Conservation (phyloP, 179 eudicot species). For the Patellifolia procumbens region DNA sequence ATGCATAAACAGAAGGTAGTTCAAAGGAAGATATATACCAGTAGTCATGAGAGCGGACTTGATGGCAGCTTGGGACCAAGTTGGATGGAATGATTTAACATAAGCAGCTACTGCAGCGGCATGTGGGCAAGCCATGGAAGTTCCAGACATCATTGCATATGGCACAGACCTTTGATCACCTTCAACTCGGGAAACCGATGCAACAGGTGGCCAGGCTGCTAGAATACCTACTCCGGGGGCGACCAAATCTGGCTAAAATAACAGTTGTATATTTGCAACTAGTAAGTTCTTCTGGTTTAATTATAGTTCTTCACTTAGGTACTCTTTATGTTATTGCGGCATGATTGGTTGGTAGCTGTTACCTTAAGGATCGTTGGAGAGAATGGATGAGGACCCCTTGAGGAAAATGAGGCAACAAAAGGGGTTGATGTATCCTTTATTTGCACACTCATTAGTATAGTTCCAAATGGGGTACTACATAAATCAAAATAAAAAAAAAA, state of each 20-base stretch:
- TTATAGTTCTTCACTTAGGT: background rate
- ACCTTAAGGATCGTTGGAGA: constrained; percentile 16
- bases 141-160: constrained; percentile 19
- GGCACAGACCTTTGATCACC: constrained; percentile 22
- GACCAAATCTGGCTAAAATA: constrained; percentile 18
- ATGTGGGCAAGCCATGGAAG: constrained; percentile 38
- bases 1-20: background rate
- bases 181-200: background rate
- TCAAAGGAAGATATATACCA: constrained; percentile 14
- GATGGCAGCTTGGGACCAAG: constrained; percentile 30
- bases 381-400: constrained; percentile 13
- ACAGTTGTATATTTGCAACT: background rate
- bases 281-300: background rate
- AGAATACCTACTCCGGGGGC: constrained; percentile 31
- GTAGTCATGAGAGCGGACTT: constrained; percentile 37
- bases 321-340: background rate
- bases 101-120: constrained; percentile 32
- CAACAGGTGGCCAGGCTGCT: constrained; percentile 28
- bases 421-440: background rate
- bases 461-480: background rate
- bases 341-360: background rate
- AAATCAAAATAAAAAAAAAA: background rate
- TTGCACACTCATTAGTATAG: background rate
- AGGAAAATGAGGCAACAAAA: constrained; percentile 7
- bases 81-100: constrained; percentile 31